Evolutionary conservation across 345 rosid genomes (phyloP).

Genomic region (Corchorus capsularis): DNA sequence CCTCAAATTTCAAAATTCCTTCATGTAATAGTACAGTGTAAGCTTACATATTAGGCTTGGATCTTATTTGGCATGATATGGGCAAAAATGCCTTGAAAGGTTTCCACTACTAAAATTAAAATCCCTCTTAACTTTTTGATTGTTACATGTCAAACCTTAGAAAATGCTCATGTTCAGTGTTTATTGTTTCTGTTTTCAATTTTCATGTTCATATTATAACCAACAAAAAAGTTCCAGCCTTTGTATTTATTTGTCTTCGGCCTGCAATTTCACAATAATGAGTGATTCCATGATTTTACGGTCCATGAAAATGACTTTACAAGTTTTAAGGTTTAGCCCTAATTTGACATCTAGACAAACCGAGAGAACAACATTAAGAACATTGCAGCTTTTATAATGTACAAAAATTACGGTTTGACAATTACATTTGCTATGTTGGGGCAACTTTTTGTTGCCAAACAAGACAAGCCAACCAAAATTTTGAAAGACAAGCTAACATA

Average conservation of each 20-base stretch:
- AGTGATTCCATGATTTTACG: neutral
- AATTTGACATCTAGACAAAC: neutral
- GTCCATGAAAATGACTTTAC: neutral
- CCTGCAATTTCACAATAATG: neutral
- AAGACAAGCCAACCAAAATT: neutral
- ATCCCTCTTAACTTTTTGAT: neutral
- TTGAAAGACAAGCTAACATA: neutral
- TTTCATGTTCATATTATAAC: neutral
- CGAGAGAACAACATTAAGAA: neutral
- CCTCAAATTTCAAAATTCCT: neutral
- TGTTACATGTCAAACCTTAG: neutral
- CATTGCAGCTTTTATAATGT: neutral
- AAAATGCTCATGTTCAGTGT: neutral
- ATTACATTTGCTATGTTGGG: neutral
- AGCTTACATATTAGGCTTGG: neutral
- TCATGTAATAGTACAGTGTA: neutral
- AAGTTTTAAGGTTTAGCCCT: neutral
- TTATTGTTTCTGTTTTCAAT: neutral
- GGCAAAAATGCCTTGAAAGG: neutral
- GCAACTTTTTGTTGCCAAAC: neutral
- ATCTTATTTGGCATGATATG: neutral
- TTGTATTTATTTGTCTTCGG: neutral
- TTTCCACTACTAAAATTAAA: no score
- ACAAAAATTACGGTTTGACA: neutral
- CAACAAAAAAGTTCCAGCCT: neutral